These are phyloP conservation scores for Delphinella strobiligena DNA, from an alignment of 2,329 filamentous ascomycete genomes.

Conservation along the genomic window DNA sequence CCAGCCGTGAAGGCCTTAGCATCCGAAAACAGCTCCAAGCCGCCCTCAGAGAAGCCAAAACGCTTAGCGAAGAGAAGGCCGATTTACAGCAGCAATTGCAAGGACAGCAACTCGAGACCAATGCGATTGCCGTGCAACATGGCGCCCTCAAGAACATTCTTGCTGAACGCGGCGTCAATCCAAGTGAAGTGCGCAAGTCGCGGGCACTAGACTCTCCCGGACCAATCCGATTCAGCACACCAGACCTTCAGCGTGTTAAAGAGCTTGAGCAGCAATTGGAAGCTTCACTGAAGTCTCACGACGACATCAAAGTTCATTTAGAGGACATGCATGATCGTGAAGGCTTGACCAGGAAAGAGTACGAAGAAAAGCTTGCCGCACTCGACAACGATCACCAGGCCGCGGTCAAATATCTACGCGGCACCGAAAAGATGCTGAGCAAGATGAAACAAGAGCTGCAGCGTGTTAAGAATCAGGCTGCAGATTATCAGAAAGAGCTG, in stretches of 20 bases:
- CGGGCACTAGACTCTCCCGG: conserved; percentile 58
- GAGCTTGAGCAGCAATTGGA: conserved; percentile 85
- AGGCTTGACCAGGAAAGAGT: conserved; percentile 76
- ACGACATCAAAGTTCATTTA: conserved; percentile 69
- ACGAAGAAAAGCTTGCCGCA: conserved; percentile 85
- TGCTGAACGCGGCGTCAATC: conserved; percentile 75
- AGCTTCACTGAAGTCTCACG: conserved; percentile 63
- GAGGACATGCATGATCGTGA: conserved; percentile 67
- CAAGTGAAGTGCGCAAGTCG: conserved; percentile 57
- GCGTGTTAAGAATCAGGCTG: conserved; percentile 80
- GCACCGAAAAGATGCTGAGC: conserved; percentile 97
- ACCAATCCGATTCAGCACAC: conserved; percentile 46
- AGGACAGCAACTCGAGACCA: conserved; percentile 83
- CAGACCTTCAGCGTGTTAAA: conserved; percentile 65
- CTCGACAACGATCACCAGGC: conserved; percentile 97
- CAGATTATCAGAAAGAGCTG: conserved; percentile 71
- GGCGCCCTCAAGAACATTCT: conserved; percentile 88
- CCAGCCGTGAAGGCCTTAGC: conserved; percentile 80
- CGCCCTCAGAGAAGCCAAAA: conserved; percentile 70
- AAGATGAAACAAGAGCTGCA: conserved; percentile 97
- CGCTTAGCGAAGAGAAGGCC: conserved; percentile 66
- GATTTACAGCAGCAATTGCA: conserved; percentile 75
- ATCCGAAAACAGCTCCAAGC: conserved; percentile 84
- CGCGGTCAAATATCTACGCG: conserved; percentile 94
- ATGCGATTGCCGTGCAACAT: conserved; percentile 83